These are phyloP conservation scores for Cercospora zeae-maydis DNA, from an alignment of 2,329 filamentous ascomycete species.

Conservation along the genomic window DNA sequence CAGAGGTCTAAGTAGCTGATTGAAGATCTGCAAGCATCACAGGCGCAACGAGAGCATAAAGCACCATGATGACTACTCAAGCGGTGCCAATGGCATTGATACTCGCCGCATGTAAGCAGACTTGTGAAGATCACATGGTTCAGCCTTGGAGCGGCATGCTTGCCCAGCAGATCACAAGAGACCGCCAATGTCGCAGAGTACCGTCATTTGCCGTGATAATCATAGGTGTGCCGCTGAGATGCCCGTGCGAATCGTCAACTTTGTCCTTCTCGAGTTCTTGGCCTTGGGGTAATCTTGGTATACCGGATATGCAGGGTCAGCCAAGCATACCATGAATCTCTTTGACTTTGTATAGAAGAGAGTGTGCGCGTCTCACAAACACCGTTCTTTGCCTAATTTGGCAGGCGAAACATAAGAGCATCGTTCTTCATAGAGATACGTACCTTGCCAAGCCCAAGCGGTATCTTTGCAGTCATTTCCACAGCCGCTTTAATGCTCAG, in stretches of 20 bases:
- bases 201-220: not conserved
- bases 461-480: not conserved
- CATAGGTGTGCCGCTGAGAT: not conserved
- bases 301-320: not conserved
- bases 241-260: not conserved
- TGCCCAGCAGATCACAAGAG: not conserved
- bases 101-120: not conserved
- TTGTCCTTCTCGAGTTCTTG: not conserved
- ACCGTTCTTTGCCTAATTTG: not conserved
- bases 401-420: not conserved
- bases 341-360: not conserved
- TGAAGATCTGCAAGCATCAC: not conserved
- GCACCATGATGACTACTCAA: not conserved
- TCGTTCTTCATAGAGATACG: not conserved
- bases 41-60: not conserved
- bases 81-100: not conserved
- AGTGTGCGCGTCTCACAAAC: not conserved
- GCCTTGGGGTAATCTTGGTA: not conserved
- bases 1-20: not conserved
- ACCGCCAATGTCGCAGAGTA: not conserved
- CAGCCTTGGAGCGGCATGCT: not conserved
- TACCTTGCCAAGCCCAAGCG: not conserved
- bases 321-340: not conserved
- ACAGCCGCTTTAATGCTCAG: not conserved
- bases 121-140: not conserved